Evolutionary conservation across 768 basidiomycete species (phyloP), one percentile per base, ranked within the genome.

Genomic region (Psilocybe tampanensis): DNA sequence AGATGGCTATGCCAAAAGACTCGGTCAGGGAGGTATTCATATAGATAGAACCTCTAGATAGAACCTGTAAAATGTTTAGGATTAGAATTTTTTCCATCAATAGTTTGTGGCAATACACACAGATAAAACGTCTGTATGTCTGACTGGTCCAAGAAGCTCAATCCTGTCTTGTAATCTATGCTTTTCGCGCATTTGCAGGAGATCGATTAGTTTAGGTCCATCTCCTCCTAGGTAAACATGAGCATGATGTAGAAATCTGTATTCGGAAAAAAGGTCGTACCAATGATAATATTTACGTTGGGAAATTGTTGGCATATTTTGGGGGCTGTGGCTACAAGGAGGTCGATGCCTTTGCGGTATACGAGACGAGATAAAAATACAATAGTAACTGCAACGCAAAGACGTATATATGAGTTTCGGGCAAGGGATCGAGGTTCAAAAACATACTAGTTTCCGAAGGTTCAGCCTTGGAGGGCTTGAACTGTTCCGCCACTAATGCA

Each of bases 1-100:
- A 82, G 61, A 96, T 95, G n/a, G 91, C 92, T 61, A 96, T 98
- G 0, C 97, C 96, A 63, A 98, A 99, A 0, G 97, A 85, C 69
- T 98, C 97, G 1, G 96, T 98, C 22, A 98, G 80, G 0, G 94
- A 95, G 0, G 97, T 95, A 66, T 95, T 97, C 77, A 99, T 79
- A 73, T 90, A 99, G 58, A 99, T 95, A 12, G 92, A 81, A 1
- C 95, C 97, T 42, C 86, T 86, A 7, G 79, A 78, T 11, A 99
- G 81, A n/a, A 97, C 87, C 93, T 95, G 61, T 2, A 13, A 18
- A 42, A 47, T 22, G 41, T 23, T 21, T 56, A 18, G 24, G 23
- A 23, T 17, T 43, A 43, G 50, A 13, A 39, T 39, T 3, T 39
- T 21, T n/a, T 19, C 22, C 43, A 32, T n/a, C n/a, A n/a, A n/a